Evolutionary conservation across 139 green algal species (phyloP).

Genomic region (Closterium sp.): DNA sequence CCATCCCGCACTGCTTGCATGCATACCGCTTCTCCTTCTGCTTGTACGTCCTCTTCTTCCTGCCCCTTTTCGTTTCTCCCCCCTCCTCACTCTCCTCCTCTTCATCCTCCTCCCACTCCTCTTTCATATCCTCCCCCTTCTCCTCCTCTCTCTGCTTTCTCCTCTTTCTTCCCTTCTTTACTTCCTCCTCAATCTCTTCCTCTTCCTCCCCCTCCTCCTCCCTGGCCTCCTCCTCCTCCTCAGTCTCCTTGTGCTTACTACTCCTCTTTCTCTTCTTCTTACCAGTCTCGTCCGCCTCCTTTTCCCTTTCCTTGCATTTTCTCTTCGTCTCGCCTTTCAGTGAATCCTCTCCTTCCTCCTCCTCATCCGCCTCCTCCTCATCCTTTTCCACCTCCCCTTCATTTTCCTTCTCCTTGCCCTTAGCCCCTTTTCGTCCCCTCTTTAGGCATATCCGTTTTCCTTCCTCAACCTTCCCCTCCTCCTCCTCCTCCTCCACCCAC

Average conservation of each 20-base stretch:
- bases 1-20: not conserved
- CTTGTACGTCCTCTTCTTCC: not conserved
- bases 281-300: too few relatives aligned
- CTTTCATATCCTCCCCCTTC: not conserved
- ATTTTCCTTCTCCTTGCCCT: not conserved
- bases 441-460: not conserved
- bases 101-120: not conserved
- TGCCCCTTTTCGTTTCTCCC: not conserved
- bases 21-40: not conserved
- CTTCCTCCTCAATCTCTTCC: not conserved
- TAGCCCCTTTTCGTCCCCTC: not conserved
- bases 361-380: not conserved
- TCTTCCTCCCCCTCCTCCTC: not conserved
- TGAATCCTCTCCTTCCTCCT: not conserved
- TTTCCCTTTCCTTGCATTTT: not conserved
- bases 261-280: not conserved
- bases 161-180: not conserved
- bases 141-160: not conserved
- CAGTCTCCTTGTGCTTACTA: not conserved
- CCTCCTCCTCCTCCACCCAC: not conserved
- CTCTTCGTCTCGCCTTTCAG: not conserved
- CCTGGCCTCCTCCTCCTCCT: not conserved
- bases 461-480: not conserved
- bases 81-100: not conserved
- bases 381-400: not conserved